Conservation (phyloP, 768 basidiomycete genomes). For the Collybia mongolica region DNA sequence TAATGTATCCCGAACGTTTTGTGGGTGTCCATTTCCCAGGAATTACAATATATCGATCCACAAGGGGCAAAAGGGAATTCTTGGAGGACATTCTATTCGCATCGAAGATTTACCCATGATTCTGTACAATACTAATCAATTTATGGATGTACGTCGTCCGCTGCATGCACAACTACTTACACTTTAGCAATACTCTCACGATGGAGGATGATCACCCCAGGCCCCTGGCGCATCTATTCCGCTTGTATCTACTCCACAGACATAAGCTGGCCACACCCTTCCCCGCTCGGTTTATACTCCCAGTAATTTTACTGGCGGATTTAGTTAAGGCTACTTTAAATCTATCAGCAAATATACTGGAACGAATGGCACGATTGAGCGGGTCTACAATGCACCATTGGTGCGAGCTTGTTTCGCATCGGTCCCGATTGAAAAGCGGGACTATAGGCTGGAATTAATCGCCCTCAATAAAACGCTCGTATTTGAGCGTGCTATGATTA, state of each 20-base stretch:
- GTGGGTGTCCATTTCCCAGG: conserved; percentile 3
- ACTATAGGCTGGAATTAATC: conserved; percentile 65
- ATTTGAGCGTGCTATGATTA: conserved; percentile 60
- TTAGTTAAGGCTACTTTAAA: neutral
- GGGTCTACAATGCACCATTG: conserved; percentile 28
- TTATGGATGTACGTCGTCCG: conserved; percentile 15
- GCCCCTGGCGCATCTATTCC: conserved; percentile 21
- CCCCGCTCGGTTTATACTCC: conserved; percentile 19
- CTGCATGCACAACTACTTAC: neutral
- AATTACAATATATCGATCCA: conserved; percentile 16
- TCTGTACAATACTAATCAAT: conserved; percentile 20
- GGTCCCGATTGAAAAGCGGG: conserved; percentile 52
- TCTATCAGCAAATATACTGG: conserved; percentile 13
- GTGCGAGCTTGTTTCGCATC: conserved; percentile 65
- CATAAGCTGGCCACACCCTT: conserved; percentile 1
- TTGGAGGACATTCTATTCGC: conserved; percentile 15
- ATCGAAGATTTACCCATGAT: conserved; percentile 17
- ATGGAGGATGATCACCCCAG: conserved; percentile 26
- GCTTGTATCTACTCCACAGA: conserved; percentile 3
- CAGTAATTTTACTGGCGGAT: conserved; percentile 7
- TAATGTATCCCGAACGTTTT: neutral
- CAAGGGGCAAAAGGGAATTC: conserved; percentile 10
- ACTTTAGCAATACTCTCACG: conserved; percentile 22
- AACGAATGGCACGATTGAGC: conserved; percentile 21
- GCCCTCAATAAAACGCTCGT: conserved; percentile 48